Percentiles rank a stretch among this genome's conserved stretches.
These are phyloP conservation scores for Scutellaria barbata DNA, from an alignment of 257 asterid species.

Conservation along the genomic window DNA sequence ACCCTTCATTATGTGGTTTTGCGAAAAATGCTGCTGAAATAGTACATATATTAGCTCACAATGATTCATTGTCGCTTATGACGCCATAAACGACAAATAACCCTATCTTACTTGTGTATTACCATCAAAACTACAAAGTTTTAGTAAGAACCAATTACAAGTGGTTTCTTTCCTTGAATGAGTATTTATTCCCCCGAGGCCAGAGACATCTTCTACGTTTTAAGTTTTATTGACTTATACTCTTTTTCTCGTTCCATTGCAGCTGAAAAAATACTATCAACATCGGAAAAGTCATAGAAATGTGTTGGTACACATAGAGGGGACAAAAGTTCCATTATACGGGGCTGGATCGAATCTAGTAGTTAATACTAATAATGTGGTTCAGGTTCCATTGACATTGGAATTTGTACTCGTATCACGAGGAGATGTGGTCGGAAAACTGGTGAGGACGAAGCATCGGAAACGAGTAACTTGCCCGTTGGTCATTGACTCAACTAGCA, in stretches of 20 bases:
- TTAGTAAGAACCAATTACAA: no score
- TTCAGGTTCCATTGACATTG: constrained; percentile 66
- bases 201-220: no score
- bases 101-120: no score
- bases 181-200: no score
- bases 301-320: constrained; percentile 68
- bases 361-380: constrained; percentile 39
- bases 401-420: constrained; percentile 61
- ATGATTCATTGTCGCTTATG: not conserved
- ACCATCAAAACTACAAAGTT: no score
- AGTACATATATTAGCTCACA: not conserved
- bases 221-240: no score
- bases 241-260: constrained; percentile 34
- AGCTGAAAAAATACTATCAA: constrained; percentile 78
- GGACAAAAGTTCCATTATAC: constrained; percentile 76
- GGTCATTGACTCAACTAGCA: constrained; percentile 67
- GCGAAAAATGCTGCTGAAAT: not conserved
- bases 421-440: constrained; percentile 87
- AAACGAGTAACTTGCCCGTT: constrained; percentile 62
- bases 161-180: no score
- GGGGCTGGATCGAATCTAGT: constrained; percentile 80
- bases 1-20: constrained; percentile 13
- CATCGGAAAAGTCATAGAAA: constrained; percentile 72
- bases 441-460: constrained; percentile 72
- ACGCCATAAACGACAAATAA: not conserved